Conservation (phyloP, 1,284 basidiomycete genomes). For the Sporisorium exsertum region DNA sequence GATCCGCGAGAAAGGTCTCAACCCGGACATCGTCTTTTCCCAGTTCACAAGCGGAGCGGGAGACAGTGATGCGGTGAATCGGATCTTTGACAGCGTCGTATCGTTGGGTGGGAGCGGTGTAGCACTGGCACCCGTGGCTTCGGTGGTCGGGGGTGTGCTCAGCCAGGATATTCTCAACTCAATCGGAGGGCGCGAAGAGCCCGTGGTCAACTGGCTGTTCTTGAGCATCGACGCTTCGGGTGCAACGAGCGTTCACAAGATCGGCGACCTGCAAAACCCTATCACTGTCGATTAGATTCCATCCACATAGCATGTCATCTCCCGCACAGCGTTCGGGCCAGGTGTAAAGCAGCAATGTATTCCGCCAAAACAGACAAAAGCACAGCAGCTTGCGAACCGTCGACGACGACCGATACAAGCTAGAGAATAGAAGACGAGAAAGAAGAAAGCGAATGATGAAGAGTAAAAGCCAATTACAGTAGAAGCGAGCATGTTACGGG, state of each 20-base stretch:
- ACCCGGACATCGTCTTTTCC: constrained; percentile 11
- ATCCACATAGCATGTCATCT: no score
- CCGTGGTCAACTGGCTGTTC: constrained; percentile 90
- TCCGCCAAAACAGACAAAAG: neutral
- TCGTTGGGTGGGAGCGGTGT: constrained; percentile 74
- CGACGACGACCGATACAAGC: neutral
- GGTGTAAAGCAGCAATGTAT: neutral
- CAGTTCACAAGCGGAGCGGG: neutral
- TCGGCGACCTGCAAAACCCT: constrained; percentile 8
- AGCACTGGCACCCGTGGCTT: constrained; percentile 83
- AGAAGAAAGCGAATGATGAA: neutral
- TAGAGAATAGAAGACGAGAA: neutral
- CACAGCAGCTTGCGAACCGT: neutral
- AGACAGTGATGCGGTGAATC: constrained; percentile 12
- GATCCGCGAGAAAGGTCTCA: constrained; percentile 34
- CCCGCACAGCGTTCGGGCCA: neutral
- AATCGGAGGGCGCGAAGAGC: constrained; percentile 86
- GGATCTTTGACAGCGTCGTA: constrained; percentile 18
- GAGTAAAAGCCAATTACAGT: neutral
- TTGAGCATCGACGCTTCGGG: constrained; percentile 76
- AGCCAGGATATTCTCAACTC: constrained; percentile 95
- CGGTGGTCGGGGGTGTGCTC: constrained; percentile 90
- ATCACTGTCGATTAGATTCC: constrained; percentile 15
- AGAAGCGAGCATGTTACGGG: neutral
- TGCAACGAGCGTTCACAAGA: constrained; percentile 14